Evolutionary conservation across 257 asterid genomes (phyloP).

Genomic region (Scutellaria minor): DNA sequence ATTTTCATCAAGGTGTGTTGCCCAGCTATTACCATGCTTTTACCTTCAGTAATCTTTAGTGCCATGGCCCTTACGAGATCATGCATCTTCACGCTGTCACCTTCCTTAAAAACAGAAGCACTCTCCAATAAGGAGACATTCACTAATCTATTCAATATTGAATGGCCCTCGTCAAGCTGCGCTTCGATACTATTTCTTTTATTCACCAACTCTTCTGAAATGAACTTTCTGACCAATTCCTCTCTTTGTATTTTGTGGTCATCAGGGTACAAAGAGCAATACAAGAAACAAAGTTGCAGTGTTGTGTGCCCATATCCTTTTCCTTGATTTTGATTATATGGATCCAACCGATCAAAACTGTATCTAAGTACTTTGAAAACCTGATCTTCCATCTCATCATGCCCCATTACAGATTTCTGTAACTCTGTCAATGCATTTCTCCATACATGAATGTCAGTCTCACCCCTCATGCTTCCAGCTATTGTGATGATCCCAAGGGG

Average conservation of each 20-base stretch:
- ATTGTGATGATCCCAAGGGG: slow-evolving; percentile 30
- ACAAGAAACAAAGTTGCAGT: too few species aligned
- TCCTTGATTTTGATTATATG: slow-evolving; percentile 1
- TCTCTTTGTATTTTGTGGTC: slow-evolving; percentile 2
- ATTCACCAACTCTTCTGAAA: slow-evolving; percentile 21
- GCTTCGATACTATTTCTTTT: slow-evolving; percentile 11
- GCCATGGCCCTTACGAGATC: slow-evolving; percentile 34
- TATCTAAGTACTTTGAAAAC: slow-evolving; percentile 33
- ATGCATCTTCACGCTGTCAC: slow-evolving; percentile 31
- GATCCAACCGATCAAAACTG: slow-evolving; percentile 27
- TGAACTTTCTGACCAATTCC: not conserved
- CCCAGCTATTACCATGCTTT: slow-evolving; percentile 15
- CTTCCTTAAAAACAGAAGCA: not conserved
- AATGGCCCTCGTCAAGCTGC: slow-evolving; percentile 23
- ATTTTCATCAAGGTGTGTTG: not conserved
- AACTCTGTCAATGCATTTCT: slow-evolving; percentile 21
- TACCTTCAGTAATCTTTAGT: slow-evolving; percentile 30
- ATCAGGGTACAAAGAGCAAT: not conserved
- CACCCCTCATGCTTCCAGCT: slow-evolving; percentile 30
- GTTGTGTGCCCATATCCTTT: too few species aligned
- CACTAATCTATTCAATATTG: slow-evolving; percentile 24
- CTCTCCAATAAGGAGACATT: slow-evolving; percentile 25
- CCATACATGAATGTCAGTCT: slow-evolving; percentile 22
- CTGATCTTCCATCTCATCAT: slow-evolving; percentile 22
- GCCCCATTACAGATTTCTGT: slow-evolving; percentile 22